Conservation (phyloP, 2,329 filamentous ascomycete species). For the Hortaea sp. region DNA sequence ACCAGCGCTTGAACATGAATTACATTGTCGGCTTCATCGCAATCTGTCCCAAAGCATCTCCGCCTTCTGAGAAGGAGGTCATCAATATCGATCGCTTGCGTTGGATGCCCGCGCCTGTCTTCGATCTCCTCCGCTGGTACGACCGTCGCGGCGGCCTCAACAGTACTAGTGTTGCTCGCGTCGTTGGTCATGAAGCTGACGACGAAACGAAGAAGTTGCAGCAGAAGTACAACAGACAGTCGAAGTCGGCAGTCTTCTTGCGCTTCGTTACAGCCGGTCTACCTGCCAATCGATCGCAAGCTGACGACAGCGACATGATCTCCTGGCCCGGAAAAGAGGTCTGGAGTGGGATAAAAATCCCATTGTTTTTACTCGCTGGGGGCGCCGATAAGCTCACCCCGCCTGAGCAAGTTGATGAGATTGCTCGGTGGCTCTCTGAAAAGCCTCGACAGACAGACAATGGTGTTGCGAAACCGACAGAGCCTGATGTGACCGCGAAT, state of each 20-base stretch:
- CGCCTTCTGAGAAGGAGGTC: slow-evolving; percentile 30
- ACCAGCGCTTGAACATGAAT: slow-evolving; percentile 39
- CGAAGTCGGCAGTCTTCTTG: slow-evolving; percentile 69
- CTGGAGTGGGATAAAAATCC: slow-evolving; percentile 64
- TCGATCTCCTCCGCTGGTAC: slow-evolving; percentile 66
- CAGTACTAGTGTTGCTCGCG: slow-evolving; percentile 69
- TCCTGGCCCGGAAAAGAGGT: slow-evolving; percentile 48
- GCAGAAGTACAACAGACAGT: slow-evolving; percentile 70
- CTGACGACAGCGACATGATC: neutral
- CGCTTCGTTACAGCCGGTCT: slow-evolving; percentile 68
- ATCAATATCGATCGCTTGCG: slow-evolving; percentile 48
- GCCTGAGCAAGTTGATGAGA: slow-evolving; percentile 59
- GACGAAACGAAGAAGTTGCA: slow-evolving; percentile 57
- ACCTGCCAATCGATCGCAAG: neutral
- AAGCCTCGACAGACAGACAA: neutral
- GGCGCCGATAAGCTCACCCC: slow-evolving; percentile 67
- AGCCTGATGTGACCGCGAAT: neutral
- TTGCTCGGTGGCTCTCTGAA: slow-evolving; percentile 37
- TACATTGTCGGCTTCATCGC: slow-evolving; percentile 68
- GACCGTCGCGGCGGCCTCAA: slow-evolving; percentile 69
- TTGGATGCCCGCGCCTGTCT: slow-evolving; percentile 59
- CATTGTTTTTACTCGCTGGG: slow-evolving; percentile 69
- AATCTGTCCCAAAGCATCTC: slow-evolving; percentile 66
- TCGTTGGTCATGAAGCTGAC: slow-evolving; percentile 60
- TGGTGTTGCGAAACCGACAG: neutral